Conservation (phyloP, 352 stramenopile genomes). For the Pythium dissotocum region DNA sequence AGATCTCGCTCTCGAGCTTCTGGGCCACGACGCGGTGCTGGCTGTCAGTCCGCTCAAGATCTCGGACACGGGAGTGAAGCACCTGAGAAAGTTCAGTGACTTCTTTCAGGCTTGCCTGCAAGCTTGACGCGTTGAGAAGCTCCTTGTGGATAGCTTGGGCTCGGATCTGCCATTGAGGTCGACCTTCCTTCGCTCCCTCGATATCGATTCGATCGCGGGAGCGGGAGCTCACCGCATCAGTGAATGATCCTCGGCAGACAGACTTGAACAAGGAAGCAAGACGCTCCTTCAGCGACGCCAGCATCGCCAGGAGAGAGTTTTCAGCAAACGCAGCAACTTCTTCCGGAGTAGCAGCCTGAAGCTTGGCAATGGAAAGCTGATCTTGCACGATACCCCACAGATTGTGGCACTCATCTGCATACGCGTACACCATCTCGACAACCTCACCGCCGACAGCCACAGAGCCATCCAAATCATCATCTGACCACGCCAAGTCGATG, state of each 20-base stretch:
- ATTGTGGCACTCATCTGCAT: slow-evolving; percentile 46
- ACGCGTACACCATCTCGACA: slow-evolving; percentile 54
- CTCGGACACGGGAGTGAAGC: slow-evolving; percentile 65
- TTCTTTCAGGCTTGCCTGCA: slow-evolving; percentile 63
- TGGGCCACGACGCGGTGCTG: slow-evolving; percentile 78
- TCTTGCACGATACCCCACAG: slow-evolving; percentile 45
- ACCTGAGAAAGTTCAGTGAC: slow-evolving; percentile 65
- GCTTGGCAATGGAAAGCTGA: slow-evolving; percentile 34
- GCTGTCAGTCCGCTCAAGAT: slow-evolving; percentile 73
- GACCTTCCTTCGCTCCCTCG: slow-evolving; percentile 27
- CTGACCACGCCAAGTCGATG: slow-evolving; percentile 63
- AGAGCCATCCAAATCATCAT: slow-evolving; percentile 68
- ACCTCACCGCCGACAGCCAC: slow-evolving; percentile 64
- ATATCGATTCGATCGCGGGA: slow-evolving; percentile 30
- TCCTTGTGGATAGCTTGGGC: slow-evolving; percentile 73
- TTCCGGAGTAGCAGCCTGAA: slow-evolving; percentile 23
- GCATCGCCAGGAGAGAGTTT: slow-evolving; percentile 41
- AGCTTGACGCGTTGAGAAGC: slow-evolving; percentile 55
- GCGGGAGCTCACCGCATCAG: slow-evolving; percentile 62
- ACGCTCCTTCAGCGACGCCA: slow-evolving; percentile 65
- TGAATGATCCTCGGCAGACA: slow-evolving; percentile 78
- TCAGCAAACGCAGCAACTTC: slow-evolving; percentile 51
- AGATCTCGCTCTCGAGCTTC: slow-evolving; percentile 74
- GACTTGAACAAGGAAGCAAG: slow-evolving; percentile 66
- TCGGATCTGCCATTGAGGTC: slow-evolving; percentile 73